phyloP scores from a whole-genome alignment of 1,139 yeast species.

The Spencermartinsiella ligniputridi region DNA sequence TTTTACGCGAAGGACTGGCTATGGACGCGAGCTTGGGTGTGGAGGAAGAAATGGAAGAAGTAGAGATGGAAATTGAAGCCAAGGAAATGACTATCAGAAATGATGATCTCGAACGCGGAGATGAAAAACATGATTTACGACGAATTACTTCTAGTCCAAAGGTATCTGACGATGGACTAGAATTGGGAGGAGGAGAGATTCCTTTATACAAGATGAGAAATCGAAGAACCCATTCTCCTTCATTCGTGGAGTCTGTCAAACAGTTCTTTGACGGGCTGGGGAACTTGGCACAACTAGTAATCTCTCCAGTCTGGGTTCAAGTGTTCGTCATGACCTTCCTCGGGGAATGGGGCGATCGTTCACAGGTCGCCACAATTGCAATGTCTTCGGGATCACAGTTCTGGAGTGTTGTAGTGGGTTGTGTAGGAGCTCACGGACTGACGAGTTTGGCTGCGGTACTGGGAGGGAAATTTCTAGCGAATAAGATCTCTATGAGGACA shows the following conservation, averaged over 20 bases:
- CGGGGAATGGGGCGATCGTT: slow-evolving; percentile 99
- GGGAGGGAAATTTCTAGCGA: slow-evolving; percentile 88
- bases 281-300: slow-evolving; percentile 55
- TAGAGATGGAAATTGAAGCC: slow-evolving; percentile 84
- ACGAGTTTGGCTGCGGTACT: slow-evolving; percentile 91
- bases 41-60: slow-evolving; percentile 93
- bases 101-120: slow-evolving; percentile 57
- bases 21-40: slow-evolving; percentile 84
- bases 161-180: slow-evolving; percentile 31
- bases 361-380: slow-evolving; percentile 96
- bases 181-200: slow-evolving; percentile 23
- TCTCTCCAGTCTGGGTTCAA: slow-evolving; percentile 92
- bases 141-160: slow-evolving; percentile 29
- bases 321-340: slow-evolving; percentile 93
- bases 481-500: slow-evolving; percentile 83
- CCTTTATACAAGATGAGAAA: slow-evolving; percentile 24
- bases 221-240: slow-evolving; percentile 11
- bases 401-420: slow-evolving; percentile 86
- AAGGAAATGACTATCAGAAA: slow-evolving; percentile 50
- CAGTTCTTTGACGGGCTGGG: slow-evolving; percentile 36
- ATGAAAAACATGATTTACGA: slow-evolving; percentile 26
- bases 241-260: slow-evolving; percentile 18
- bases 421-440: slow-evolving; percentile 82
- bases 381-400: slow-evolving; percentile 97
- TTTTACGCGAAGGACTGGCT: slow-evolving; percentile 72